These are phyloP conservation scores for Agastache rugosa DNA, from an alignment of 257 asterid genomes.

Conservation along the genomic window DNA sequence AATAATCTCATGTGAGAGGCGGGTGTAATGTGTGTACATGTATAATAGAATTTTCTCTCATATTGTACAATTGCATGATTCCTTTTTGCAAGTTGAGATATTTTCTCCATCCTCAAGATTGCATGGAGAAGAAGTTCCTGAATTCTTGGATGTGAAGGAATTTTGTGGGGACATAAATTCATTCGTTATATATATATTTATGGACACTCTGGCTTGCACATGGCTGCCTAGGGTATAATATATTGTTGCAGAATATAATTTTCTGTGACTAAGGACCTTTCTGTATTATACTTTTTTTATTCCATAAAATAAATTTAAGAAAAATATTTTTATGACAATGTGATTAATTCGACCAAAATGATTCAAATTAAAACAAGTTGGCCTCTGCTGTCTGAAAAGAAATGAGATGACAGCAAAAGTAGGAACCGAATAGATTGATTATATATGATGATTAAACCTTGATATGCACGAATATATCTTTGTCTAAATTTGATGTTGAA, in stretches of 20 bases:
- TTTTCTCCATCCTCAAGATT: not conserved
- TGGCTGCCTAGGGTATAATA: constrained; percentile 12
- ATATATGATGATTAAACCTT: constrained; percentile 1
- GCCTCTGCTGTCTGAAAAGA: constrained; percentile 27
- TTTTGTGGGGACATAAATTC: constrained; percentile 27
- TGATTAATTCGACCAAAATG: constrained; percentile 8
- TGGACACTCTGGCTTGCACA: constrained; percentile 23
- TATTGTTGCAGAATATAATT: constrained; percentile 3
- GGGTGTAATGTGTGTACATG: too few relatives aligned
- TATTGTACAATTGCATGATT: not conserved
- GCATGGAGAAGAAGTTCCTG: constrained; percentile 32
- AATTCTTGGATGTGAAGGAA: constrained; percentile 41
- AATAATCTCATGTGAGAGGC: too few relatives aligned
- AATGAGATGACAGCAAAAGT: constrained; percentile 28
- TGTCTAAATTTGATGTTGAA: constrained; percentile 34
- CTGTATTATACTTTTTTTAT: not conserved
- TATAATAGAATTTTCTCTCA: too few relatives aligned
- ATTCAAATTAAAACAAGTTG: constrained; percentile 21
- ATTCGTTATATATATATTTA: not conserved
- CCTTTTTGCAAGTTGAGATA: constrained; percentile 24
- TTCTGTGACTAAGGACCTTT: constrained; percentile 1
- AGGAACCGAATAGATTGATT: not conserved
- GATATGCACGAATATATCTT: constrained; percentile 37
- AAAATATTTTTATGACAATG: not conserved
- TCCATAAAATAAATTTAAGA: too few relatives aligned